These are phyloP conservation scores for Chlorella sorokiniana DNA, from an alignment of 139 green algal genomes.

Conservation along the genomic window DNA sequence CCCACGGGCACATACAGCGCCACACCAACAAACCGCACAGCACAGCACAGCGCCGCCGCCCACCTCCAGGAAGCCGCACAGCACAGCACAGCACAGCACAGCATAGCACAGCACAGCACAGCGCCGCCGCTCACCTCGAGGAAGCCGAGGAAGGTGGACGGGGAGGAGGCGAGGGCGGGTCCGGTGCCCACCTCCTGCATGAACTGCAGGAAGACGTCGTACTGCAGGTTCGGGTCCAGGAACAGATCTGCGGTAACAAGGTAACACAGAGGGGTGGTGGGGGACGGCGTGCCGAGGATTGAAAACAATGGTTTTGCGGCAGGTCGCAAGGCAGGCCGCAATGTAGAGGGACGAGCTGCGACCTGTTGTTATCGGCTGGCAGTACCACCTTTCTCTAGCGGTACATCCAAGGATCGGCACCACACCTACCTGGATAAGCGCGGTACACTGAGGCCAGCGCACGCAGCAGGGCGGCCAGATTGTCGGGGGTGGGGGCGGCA, in stretches of 20 bases:
- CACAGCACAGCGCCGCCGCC: neutral
- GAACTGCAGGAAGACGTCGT: slow-evolving; percentile 38
- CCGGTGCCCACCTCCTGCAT: slow-evolving; percentile 45
- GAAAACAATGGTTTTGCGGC: too few species aligned
- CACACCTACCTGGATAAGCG: slow-evolving; percentile 32
- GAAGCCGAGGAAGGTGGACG: slow-evolving; percentile 59
- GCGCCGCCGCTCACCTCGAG: slow-evolving; percentile 46
- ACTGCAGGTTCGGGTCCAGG: slow-evolving; percentile 33
- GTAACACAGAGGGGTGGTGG: neutral
- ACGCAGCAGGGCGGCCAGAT: slow-evolving; percentile 37
- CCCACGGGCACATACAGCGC: too few species aligned
- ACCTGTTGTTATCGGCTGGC: too few species aligned
- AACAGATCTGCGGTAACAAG: slow-evolving; percentile 47
- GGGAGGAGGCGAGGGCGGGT: slow-evolving; percentile 11
- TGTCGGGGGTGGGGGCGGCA: slow-evolving; percentile 22
- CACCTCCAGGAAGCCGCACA: neutral
- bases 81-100: neutral
- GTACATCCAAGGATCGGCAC: neutral
- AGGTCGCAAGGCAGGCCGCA: neutral
- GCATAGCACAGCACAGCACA: neutral
- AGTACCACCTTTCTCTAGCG: neutral
- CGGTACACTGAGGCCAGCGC: slow-evolving; percentile 44
- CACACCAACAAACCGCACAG: neutral
- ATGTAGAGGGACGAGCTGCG: neutral
- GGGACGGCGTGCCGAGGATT: neutral